A percentile compares a stretch with the other conserved stretches of the same genome.
Conservation (phyloP, 1,284 basidiomycete genomes). For the Ceratobasidium sp. region DNA sequence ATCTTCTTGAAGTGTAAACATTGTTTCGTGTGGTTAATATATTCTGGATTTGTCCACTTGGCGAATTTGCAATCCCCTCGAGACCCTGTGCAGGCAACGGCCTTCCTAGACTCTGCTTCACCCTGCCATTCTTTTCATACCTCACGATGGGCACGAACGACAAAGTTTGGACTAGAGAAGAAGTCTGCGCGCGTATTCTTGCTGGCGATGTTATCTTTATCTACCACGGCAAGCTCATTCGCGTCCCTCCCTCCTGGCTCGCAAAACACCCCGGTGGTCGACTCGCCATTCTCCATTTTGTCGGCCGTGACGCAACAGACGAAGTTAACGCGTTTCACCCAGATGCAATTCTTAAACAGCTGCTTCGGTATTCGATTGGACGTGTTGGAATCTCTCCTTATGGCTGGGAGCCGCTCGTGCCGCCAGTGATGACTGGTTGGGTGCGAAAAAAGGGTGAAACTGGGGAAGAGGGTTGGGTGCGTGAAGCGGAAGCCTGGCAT, state of each 20-base stretch:
- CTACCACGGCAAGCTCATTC: slow-evolving; percentile 77
- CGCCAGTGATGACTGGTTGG: slow-evolving; percentile 89
- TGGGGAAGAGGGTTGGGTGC: slow-evolving; percentile 63
- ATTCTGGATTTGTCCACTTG: slow-evolving; percentile 7
- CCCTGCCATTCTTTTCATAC: slow-evolving; percentile 17
- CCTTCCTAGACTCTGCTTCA: not conserved
- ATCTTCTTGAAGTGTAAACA: slow-evolving; percentile 41
- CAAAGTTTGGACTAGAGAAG: slow-evolving; percentile 60
- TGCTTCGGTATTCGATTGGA: slow-evolving; percentile 78
- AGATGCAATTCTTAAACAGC: slow-evolving; percentile 66
- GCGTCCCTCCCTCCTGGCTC: slow-evolving; percentile 85
- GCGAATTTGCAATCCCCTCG: slow-evolving; percentile 5
- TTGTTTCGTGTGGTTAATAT: slow-evolving; percentile 34
- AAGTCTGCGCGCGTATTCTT: slow-evolving; percentile 72
- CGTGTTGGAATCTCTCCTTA: slow-evolving; percentile 64
- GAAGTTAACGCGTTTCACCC: slow-evolving; percentile 94
- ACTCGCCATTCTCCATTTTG: slow-evolving; percentile 91
- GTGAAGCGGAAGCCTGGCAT: slow-evolving; percentile 59
- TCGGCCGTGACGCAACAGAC: slow-evolving; percentile 93
- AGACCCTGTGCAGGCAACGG: slow-evolving; percentile 5
- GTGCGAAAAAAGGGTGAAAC: slow-evolving; percentile 58
- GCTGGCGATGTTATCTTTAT: slow-evolving; percentile 82
- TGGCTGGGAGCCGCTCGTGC: slow-evolving; percentile 83
- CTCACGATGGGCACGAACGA: slow-evolving; percentile 32
- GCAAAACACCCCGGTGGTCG: slow-evolving; percentile 86